phyloP scores from a whole-genome alignment of 1,284 basidiomycete species.

The Trichosporon coremiiforme region DNA sequence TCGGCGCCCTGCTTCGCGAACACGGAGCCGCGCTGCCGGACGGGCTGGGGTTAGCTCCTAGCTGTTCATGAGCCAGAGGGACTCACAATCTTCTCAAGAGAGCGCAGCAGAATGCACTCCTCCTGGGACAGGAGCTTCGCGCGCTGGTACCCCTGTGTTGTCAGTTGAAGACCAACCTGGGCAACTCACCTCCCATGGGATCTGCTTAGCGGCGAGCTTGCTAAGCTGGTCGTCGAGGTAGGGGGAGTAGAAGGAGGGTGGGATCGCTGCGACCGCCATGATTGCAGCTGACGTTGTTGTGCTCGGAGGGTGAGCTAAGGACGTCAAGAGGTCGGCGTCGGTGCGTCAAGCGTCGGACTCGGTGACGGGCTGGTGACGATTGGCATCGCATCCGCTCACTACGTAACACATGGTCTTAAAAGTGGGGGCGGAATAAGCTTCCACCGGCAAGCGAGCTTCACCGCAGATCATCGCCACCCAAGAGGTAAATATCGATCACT shows the following conservation, averaged over 20 bases:
- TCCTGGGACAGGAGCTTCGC: constrained; percentile 88
- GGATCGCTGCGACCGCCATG: constrained; percentile 56
- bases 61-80: no score
- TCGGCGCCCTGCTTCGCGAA: constrained; percentile 75
- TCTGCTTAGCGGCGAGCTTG: constrained; percentile 85
- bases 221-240: constrained; percentile 84
- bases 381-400: constrained; percentile 1
- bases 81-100: constrained; percentile 69
- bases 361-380: background rate
- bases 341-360: no score
- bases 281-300: constrained; percentile 10
- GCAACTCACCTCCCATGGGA: constrained; percentile 89
- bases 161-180: background rate
- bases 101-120: constrained; percentile 88
- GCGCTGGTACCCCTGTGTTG: constrained; percentile 82
- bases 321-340: constrained; percentile 9
- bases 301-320: background rate
- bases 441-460: background rate
- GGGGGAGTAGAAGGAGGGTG: constrained; percentile 75
- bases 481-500: constrained; percentile 3
- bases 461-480: constrained; percentile 10
- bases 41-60: constrained; percentile 60
- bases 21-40: constrained; percentile 70
- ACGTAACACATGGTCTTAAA: background rate
- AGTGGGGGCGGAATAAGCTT: constrained; percentile 1